phyloP scores from a whole-genome alignment of 495 filamentous ascomycete species.

The Aspergillus campestris region DNA sequence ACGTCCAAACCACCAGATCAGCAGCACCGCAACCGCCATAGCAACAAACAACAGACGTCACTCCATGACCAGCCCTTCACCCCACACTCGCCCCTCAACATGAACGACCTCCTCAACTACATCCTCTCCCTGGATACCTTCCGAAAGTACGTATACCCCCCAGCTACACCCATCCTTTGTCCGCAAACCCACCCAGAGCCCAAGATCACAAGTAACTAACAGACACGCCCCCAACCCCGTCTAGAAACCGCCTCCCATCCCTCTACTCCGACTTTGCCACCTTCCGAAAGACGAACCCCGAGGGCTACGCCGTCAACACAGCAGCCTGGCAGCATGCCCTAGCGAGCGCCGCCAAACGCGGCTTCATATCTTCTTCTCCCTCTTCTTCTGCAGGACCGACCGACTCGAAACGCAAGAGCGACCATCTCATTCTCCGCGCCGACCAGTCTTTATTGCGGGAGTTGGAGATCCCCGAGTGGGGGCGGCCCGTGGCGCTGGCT shows the following conservation, averaged over 20 bases:
- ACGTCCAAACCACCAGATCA: neutral
- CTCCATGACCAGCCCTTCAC: neutral
- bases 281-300: slow-evolving; percentile 75
- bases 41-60: too few species aligned
- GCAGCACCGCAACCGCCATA: neutral
- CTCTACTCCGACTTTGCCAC: slow-evolving; percentile 88
- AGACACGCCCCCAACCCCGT: slow-evolving; percentile 1
- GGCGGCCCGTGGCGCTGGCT: slow-evolving; percentile 72
- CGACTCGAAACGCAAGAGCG: slow-evolving; percentile 19
- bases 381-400: neutral
- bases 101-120: slow-evolving; percentile 54
- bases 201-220: neutral
- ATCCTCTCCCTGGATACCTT: slow-evolving; percentile 56
- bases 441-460: slow-evolving; percentile 61
- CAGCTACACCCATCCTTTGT: too few species aligned
- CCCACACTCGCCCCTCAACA: slow-evolving; percentile 16
- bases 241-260: slow-evolving; percentile 76
- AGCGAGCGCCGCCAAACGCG: slow-evolving; percentile 55
- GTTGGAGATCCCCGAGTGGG: slow-evolving; percentile 70
- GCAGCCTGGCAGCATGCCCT: slow-evolving; percentile 76
- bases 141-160: slow-evolving; percentile 41
- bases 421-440: slow-evolving; percentile 54
- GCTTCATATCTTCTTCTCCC: slow-evolving; percentile 46
- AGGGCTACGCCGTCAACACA: slow-evolving; percentile 81
- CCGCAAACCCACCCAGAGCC: neutral